Percentiles rank a stretch among this genome's conserved stretches.
Evolutionary conservation across 2,329 filamentous ascomycete genomes (phyloP).

Genomic region (Botrytis sinoallii): DNA sequence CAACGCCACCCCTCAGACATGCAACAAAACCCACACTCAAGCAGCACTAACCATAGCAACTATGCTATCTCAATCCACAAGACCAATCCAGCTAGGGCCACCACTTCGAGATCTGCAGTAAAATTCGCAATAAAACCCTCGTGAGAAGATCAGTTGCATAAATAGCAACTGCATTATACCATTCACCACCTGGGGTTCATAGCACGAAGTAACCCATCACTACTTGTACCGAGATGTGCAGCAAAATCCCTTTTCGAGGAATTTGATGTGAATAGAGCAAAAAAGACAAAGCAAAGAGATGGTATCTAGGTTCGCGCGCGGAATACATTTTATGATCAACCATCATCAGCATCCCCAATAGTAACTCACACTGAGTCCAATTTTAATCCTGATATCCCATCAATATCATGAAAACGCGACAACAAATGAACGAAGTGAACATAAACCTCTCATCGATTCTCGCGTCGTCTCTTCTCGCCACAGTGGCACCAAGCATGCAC

Average conservation of each 20-base stretch:
- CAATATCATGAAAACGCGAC: neutral
- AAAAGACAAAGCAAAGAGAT: neutral
- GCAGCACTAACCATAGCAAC: neutral
- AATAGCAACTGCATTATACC: neutral
- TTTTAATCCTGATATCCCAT: neutral
- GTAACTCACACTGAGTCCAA: neutral
- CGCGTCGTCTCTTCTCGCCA: neutral
- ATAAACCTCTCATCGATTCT: neutral
- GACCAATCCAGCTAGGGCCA: neutral
- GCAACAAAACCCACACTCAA: neutral
- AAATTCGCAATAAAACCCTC: neutral
- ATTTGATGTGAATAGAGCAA: neutral
- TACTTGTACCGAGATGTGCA: neutral
- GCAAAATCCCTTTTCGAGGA: neutral
- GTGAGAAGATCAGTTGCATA: neutral
- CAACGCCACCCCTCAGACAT: neutral
- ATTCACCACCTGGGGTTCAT: neutral
- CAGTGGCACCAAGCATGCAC: neutral
- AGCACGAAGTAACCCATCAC: neutral
- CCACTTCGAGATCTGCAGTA: neutral
- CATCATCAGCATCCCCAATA: neutral
- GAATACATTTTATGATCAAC: neutral
- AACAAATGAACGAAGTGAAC: neutral
- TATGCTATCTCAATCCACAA: neutral
- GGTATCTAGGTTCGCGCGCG: neutral